A percentile compares a stretch with the other conserved stretches of the same genome.
phyloP scores from a whole-genome alignment of 768 basidiomycete genomes.

The Boletus pseudopeckii region DNA sequence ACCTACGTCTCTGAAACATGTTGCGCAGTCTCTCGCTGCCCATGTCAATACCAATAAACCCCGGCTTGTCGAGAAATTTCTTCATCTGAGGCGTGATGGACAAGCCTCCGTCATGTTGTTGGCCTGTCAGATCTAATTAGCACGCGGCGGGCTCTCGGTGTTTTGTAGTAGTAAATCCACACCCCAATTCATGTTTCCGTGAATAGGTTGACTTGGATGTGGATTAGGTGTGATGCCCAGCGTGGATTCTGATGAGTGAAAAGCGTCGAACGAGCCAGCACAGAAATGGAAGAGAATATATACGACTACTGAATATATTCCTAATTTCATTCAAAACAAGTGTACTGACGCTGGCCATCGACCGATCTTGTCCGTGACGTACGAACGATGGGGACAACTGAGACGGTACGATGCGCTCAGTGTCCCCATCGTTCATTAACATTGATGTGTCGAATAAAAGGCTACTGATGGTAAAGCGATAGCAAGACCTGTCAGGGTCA shows the following conservation, averaged over 20 bases:
- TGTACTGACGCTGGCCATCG: no score
- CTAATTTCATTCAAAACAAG: no score
- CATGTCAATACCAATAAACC: conserved; percentile 23
- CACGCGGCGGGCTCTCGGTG: no score
- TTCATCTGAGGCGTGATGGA: conserved; percentile 26
- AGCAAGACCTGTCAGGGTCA: no score
- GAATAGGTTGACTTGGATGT: neutral
- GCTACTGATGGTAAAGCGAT: neutral
- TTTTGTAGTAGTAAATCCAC: neutral
- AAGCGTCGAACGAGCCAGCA: no score
- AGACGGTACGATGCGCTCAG: no score
- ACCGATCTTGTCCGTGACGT: no score
- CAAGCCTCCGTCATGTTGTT: conserved; percentile 21
- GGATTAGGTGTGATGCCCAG: neutral
- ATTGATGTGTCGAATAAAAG: neutral
- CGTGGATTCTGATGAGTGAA: no score
- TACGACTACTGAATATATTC: no score
- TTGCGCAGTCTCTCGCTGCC: conserved; percentile 26
- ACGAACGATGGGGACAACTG: no score
- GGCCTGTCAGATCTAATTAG: conserved; percentile 11
- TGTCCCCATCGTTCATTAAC: no score
- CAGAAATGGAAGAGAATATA: no score
- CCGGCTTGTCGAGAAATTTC: conserved; percentile 24
- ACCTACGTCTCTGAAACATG: conserved; percentile 31
- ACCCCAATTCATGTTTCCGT: conserved; percentile 13